Percentiles rank a stretch among this genome's conserved stretches.
Conservation (phyloP, 2,329 filamentous ascomycete genomes). For the Apiospora kogelbergensis region DNA sequence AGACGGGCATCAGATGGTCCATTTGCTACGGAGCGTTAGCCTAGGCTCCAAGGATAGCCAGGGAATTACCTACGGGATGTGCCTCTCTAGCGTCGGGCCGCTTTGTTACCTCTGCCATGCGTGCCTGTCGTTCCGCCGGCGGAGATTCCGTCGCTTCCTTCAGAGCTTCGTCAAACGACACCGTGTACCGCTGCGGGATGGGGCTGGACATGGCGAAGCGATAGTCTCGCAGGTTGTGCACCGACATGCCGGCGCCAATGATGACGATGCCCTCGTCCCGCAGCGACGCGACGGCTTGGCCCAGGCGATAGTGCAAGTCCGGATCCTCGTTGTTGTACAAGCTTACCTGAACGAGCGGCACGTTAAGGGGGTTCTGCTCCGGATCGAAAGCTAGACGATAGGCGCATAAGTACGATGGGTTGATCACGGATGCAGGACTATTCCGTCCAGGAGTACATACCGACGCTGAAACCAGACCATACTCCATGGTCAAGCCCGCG, state of each 20-base stretch:
- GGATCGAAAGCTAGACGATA: slow-evolving; percentile 59
- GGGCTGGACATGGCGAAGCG: slow-evolving; percentile 43
- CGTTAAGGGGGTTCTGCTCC: slow-evolving; percentile 58
- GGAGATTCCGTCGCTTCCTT: slow-evolving; percentile 60
- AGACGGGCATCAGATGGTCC: slow-evolving; percentile 51
- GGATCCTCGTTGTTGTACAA: slow-evolving; percentile 66
- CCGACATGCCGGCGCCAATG: slow-evolving; percentile 73
- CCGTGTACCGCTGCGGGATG: slow-evolving; percentile 53
- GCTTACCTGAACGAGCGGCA: slow-evolving; percentile 72
- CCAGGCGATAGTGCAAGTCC: slow-evolving; percentile 65
- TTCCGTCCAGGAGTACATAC: background rate
- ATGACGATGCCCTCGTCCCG: slow-evolving; percentile 68
- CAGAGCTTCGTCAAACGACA: slow-evolving; percentile 67
- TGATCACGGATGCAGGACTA: no score
- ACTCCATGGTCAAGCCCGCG: slow-evolving; percentile 17
- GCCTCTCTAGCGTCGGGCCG: slow-evolving; percentile 47
- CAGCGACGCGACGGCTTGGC: slow-evolving; percentile 63
- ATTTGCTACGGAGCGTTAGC: slow-evolving; percentile 32
- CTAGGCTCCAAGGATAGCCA: background rate
- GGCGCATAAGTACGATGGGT: background rate
- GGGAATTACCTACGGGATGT: slow-evolving; percentile 35
- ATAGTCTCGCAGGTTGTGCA: slow-evolving; percentile 66
- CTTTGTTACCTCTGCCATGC: slow-evolving; percentile 38
- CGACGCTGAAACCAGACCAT: slow-evolving; percentile 16
- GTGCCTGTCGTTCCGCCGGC: slow-evolving; percentile 36